Evolutionary conservation across 2,329 filamentous ascomycete species (phyloP).

Genomic region (Blastomyces percursus): DNA sequence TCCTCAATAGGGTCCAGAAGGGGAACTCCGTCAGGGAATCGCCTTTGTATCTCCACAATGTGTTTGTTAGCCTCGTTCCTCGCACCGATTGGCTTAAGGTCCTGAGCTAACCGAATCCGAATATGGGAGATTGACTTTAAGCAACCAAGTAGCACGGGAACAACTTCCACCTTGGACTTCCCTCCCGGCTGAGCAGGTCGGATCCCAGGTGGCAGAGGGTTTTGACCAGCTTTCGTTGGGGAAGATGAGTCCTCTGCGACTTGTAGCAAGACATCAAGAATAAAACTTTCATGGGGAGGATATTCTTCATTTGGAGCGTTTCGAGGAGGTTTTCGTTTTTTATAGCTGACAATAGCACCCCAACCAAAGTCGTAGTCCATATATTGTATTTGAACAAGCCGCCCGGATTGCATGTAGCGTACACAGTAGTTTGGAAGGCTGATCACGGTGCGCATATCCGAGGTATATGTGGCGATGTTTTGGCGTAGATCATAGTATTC

Average conservation of each 20-base stretch:
- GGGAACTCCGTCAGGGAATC: slow-evolving; percentile 87
- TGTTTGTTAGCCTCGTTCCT: slow-evolving; percentile 56
- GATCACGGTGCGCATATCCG: slow-evolving; percentile 84
- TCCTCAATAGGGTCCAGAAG: slow-evolving; percentile 88
- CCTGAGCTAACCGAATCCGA: slow-evolving; percentile 69
- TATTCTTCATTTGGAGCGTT: slow-evolving; percentile 56
- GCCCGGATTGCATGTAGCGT: slow-evolving; percentile 76
- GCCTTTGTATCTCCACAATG: slow-evolving; percentile 66
- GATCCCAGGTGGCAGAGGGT: slow-evolving; percentile 55
- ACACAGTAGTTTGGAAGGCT: slow-evolving; percentile 81
- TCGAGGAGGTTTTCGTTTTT: slow-evolving; percentile 54
- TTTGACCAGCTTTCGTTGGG: slow-evolving; percentile 47
- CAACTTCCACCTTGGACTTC: slow-evolving; percentile 62
- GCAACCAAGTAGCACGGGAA: slow-evolving; percentile 77
- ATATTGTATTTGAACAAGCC: slow-evolving; percentile 75
- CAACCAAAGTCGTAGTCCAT: slow-evolving; percentile 78
- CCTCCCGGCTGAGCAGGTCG: slow-evolving; percentile 52
- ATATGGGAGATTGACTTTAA: slow-evolving; percentile 77
- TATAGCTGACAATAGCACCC: slow-evolving; percentile 75
- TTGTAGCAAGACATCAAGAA: slow-evolving; percentile 70
- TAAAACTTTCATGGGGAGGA: slow-evolving; percentile 62
- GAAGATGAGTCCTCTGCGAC: slow-evolving; percentile 45
- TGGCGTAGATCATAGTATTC: slow-evolving; percentile 89
- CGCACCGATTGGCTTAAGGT: slow-evolving; percentile 57
- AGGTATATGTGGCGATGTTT: slow-evolving; percentile 69